phyloP scores from a whole-genome alignment of 768 basidiomycete species.

The Boletellus emodensis region DNA sequence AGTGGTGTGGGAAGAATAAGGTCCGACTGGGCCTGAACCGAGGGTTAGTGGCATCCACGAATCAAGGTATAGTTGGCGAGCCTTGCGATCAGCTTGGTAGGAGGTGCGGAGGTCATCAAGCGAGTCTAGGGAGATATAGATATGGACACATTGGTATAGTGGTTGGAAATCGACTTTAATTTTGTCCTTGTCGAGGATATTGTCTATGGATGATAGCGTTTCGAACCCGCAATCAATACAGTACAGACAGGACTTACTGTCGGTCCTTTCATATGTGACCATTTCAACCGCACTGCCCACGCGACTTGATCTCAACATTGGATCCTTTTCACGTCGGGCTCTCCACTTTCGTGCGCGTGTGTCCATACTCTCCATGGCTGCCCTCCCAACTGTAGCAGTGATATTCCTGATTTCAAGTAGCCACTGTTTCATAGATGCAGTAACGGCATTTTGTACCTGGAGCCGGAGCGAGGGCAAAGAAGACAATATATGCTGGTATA shows the following conservation, averaged over 20 bases:
- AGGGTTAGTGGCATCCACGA: conserved; percentile 12
- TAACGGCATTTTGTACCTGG: conserved; percentile 91
- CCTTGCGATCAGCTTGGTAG: conserved; percentile 97
- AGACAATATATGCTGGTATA: conserved; percentile 87
- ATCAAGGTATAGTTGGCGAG: conserved; percentile 20
- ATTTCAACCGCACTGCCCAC: conserved; percentile 92
- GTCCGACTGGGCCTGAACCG: conserved; percentile 85
- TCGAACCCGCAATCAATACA: conserved; percentile 7
- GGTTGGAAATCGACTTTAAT: conserved; percentile 92
- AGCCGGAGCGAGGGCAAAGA: conserved; percentile 86
- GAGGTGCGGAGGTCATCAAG: conserved; percentile 84
- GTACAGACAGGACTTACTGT: conserved; percentile 57
- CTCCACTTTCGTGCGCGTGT: conserved; percentile 78
- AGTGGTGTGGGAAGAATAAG: conserved; percentile 82
- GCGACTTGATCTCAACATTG: conserved; percentile 66
- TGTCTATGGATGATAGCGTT: conserved; percentile 45
- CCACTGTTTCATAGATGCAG: conserved; percentile 96
- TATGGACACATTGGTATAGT: conserved; percentile 94
- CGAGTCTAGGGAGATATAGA: conserved; percentile 88
- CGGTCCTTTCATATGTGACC: conserved; percentile 89
- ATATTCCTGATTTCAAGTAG: conserved; percentile 89
- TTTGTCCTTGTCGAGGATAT: conserved; percentile 88
- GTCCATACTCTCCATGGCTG: conserved; percentile 91
- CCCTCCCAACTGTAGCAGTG: conserved; percentile 77
- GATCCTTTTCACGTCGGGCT: conserved; percentile 77